Percentiles rank a stretch among this genome's conserved stretches.
Evolutionary conservation across 2,329 filamentous ascomycete species (phyloP).

Genomic region (Berkeleyomyces rouxiae): DNA sequence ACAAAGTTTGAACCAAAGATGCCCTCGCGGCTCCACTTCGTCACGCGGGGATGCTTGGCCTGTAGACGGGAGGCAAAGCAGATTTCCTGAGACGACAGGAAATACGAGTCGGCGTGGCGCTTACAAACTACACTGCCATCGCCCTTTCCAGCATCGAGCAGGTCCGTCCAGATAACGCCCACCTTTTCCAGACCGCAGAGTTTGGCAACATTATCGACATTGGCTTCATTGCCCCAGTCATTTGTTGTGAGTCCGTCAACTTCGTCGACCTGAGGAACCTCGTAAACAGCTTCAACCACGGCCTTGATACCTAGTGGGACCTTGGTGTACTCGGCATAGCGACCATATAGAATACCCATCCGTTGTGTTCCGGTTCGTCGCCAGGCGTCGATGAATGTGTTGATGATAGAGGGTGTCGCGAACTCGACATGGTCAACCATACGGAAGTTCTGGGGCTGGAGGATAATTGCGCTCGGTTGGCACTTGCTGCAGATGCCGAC

Average conservation of each 20-base stretch:
- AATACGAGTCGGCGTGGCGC: conserved; percentile 88
- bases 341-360: conserved; percentile 78
- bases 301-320: conserved; percentile 91
- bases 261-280: conserved; percentile 82
- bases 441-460: conserved; percentile 84
- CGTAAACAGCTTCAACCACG: conserved; percentile 91
- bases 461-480: conserved; percentile 87
- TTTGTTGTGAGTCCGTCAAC: conserved; percentile 72
- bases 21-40: conserved; percentile 94
- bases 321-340: conserved; percentile 77
- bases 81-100: conserved; percentile 80
- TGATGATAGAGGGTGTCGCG: conserved; percentile 65
- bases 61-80: conserved; percentile 78
- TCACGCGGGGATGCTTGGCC: conserved; percentile 71
- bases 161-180: conserved; percentile 87
- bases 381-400: conserved; percentile 87
- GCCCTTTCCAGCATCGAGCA: conserved; percentile 63
- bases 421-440: conserved; percentile 99
- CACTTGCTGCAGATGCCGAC: conserved; percentile 97
- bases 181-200: conserved; percentile 76
- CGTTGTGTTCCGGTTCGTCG: conserved; percentile 69
- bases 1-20: conserved; percentile 93
- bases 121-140: conserved; percentile 88
- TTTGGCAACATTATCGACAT: conserved; percentile 63
- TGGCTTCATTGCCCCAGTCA: conserved; percentile 70